A percentile compares a stretch with the other conserved stretches of the same genome.
Evolutionary conservation across 163 green algal genomes (phyloP).

Genomic region (Trebouxiophyceae sp.): DNA sequence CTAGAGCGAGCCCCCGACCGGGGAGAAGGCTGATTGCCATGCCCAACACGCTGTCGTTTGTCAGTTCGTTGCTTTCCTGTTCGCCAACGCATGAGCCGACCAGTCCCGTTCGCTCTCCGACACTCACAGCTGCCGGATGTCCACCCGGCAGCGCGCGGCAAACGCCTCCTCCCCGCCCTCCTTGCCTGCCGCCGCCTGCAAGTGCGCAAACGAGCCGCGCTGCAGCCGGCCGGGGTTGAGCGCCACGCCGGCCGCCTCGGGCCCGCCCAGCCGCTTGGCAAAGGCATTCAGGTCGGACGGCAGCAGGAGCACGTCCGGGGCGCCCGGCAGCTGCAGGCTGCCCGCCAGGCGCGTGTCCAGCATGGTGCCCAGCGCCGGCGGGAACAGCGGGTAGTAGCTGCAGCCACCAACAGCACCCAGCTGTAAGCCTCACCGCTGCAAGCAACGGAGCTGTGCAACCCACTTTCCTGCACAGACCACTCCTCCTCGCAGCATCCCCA

Average conservation of each 20-base stretch:
- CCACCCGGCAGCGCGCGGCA: no score
- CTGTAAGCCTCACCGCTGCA: no score
- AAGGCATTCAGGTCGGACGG: constrained; percentile 81
- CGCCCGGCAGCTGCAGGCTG: constrained; percentile 40
- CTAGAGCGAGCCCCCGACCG: no score
- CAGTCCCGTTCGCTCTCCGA: no score
- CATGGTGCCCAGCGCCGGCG: constrained; percentile 41
- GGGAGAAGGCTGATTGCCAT: not conserved
- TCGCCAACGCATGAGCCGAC: no score
- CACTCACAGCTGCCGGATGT: no score
- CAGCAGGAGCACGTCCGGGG: constrained; percentile 70
- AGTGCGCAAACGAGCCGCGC: constrained; percentile 59
- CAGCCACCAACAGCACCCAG: no score
- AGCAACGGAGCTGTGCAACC: no score
- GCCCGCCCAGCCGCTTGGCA: constrained; percentile 39
- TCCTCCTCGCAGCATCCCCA: no score
- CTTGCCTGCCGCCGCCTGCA: constrained; percentile 27
- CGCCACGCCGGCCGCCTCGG: constrained; percentile 14
- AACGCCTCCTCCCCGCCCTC: no score
- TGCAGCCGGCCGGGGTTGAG: constrained; percentile 64
- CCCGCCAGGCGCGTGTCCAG: constrained; percentile 52
- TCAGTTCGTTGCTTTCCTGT: no score
- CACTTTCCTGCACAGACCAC: no score
- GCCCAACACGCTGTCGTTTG: constrained; percentile 4
- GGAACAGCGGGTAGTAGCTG: constrained; percentile 72